Evolutionary conservation across 495 filamentous ascomycete species (phyloP).

Genomic region (Podospora comata): DNA sequence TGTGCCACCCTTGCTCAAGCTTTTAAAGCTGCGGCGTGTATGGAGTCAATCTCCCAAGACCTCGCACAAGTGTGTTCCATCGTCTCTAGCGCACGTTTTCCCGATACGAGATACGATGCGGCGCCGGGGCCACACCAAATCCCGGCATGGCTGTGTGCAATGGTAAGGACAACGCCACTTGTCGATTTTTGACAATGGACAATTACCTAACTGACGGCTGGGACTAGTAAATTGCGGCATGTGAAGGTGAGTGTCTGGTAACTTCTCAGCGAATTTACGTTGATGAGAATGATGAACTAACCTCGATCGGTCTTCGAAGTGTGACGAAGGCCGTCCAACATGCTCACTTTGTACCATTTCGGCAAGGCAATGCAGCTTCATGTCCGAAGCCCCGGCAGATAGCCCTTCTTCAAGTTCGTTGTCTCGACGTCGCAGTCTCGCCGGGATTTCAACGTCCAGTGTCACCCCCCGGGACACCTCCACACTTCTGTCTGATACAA

Average conservation of each 20-base stretch:
- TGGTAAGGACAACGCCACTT: not conserved
- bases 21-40: not conserved
- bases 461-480: not conserved
- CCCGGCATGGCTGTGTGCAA: not conserved
- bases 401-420: not conserved
- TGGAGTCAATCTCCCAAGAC: constrained; percentile 1
- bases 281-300: not conserved
- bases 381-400: not conserved
- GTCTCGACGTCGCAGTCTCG: not conserved
- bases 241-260: not conserved
- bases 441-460: not conserved
- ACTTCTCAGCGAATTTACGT: not conserved
- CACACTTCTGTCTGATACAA: not conserved
- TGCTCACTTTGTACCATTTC: not conserved
- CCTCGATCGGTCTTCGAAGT: not conserved
- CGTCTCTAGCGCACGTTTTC: not conserved
- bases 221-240: not conserved
- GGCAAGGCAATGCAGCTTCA: not conserved
- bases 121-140: not conserved
- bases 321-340: constrained; percentile 1
- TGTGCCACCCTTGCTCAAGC: not conserved
- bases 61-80: not conserved
- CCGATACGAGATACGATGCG: constrained; percentile 2
- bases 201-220: not conserved
- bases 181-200: too few species aligned